phyloP scores from a whole-genome alignment of 1,284 basidiomycete species.

The Trametes polyzona region DNA sequence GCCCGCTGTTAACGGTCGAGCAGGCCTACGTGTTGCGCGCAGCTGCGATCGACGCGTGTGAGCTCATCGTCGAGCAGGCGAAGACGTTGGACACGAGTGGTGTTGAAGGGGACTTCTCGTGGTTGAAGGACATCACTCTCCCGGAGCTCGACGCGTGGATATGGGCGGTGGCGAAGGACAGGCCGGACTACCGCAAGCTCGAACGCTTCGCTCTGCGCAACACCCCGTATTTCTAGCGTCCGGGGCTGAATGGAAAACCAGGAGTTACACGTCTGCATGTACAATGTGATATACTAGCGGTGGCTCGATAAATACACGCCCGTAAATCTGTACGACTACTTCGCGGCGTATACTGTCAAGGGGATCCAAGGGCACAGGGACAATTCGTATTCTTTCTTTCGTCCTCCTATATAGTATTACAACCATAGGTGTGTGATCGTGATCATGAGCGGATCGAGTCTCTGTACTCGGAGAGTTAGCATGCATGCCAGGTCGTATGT shows the following conservation, averaged over 20 bases:
- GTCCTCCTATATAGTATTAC: not conserved
- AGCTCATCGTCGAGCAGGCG: constrained; percentile 63
- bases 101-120: constrained; percentile 38
- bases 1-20: constrained; percentile 59
- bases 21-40: constrained; percentile 82
- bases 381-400: not conserved
- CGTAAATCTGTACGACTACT: not conserved
- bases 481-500: constrained; percentile 5
- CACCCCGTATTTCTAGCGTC: constrained; percentile 63
- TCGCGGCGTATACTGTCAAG: no score
- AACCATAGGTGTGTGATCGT: not conserved
- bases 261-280: no score
- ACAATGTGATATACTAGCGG: no score
- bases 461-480: not conserved
- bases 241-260: not conserved
- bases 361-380: no score
- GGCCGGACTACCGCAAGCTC: constrained; percentile 66
- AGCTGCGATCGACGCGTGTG: constrained; percentile 77
- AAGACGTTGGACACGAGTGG: constrained; percentile 41
- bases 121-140: constrained; percentile 60
- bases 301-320: no score
- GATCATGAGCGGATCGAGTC: constrained; percentile 7
- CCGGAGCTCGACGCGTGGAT: constrained; percentile 76
- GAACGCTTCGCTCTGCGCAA: constrained; percentile 64
- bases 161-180: constrained; percentile 77